Evolutionary conservation across 2,329 filamentous ascomycete genomes (phyloP), one percentile per base, ranked within the genome.

Genomic region (Conoideocrella luteorostrata): DNA sequence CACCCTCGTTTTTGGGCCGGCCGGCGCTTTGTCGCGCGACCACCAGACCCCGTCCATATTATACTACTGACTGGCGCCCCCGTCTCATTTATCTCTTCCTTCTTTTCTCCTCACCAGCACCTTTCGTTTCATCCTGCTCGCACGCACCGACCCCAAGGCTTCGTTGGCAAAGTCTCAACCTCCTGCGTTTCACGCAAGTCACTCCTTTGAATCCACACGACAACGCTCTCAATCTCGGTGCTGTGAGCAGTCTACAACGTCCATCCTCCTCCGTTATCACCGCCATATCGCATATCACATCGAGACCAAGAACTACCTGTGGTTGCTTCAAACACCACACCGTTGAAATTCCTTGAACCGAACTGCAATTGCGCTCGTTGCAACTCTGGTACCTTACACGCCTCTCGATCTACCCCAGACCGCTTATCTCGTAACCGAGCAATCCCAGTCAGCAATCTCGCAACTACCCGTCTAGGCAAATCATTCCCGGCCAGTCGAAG

Each of bases 151-250:
- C 21, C n/a, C 22, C 44, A 44, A 47, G 61, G 62, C 73, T 75
- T 76, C 73, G 73, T 75, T 76, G 73, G 73, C 73, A 76, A 70
- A 76, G 73, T 74, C 71, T 66, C 39, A 52, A 50, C 46, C 41
- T 52, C 55, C 35, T 48, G 52, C 51, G 51, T 50, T 48, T 55
- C 36, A 48, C 39, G 10, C 46, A 21, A 43, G 41, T 47, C 42
- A 41, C 43, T 50, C 52, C 18, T 47, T 47, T 28, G 7, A 44
- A 41, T 9, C 28, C 17, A 28, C 18, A 23, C 28, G 21, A 30
- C 13, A 22, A n/a, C 24, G 10, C 12, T 20, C 15, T 12, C 10
- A 10, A 28, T 22, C 11, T 17, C 24, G 30, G 23, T 17, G 21
- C 26, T 20, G 7, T 15, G 5, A 50, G 48, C 50, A 48, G 48